Conservation (phyloP, 1,284 basidiomycete species). For the Puccinia hordei region DNA sequence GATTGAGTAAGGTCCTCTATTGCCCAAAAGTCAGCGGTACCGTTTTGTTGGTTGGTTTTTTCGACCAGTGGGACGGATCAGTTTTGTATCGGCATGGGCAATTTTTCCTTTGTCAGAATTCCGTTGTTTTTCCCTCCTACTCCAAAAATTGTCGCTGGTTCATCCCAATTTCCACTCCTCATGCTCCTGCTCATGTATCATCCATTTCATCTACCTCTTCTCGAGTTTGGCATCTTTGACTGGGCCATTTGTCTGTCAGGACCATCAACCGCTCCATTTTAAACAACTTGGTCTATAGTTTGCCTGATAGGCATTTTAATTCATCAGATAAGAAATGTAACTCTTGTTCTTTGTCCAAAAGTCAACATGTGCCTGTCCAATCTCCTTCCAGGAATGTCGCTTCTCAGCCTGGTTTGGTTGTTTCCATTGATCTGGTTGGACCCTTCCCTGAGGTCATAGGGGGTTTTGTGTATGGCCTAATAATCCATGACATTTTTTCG, state of each 20-base stretch:
- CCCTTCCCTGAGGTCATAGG: neutral
- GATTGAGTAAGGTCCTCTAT: neutral
- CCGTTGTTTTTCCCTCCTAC: neutral
- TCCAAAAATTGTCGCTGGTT: neutral
- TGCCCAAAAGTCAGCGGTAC: neutral
- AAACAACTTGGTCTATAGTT: neutral
- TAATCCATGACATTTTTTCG: neutral
- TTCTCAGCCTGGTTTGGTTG: neutral
- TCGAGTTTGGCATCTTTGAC: neutral
- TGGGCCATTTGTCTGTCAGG: neutral
- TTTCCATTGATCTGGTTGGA: neutral
- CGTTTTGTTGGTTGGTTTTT: neutral
- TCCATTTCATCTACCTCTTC: neutral
- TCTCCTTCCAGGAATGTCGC: neutral
- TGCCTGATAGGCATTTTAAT: neutral
- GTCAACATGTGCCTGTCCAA: neutral
- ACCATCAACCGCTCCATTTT: neutral
- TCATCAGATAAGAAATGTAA: neutral
- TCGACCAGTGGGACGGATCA: neutral
- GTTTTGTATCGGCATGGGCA: neutral
- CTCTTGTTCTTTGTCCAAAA: neutral
- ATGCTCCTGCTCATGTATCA: neutral
- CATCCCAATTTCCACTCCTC: neutral
- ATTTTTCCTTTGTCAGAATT: neutral
- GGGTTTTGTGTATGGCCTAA: neutral